phyloP scores from a whole-genome alignment of 768 basidiomycete species.

The Boletus sensibilis region DNA sequence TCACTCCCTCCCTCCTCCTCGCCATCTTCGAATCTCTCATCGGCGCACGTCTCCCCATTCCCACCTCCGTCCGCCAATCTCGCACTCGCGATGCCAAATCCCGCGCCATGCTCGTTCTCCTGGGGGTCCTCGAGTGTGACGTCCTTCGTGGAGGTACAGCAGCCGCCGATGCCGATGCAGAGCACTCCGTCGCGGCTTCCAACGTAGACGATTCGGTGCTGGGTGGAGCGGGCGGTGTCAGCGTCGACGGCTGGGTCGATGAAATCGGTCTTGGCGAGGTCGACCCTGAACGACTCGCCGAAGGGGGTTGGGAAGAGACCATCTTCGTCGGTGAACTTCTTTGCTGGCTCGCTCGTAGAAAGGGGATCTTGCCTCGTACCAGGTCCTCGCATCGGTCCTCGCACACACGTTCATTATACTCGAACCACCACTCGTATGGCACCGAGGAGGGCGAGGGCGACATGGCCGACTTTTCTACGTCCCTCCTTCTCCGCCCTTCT shows the following conservation, averaged over 20 bases:
- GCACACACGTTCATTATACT: constrained; percentile 19
- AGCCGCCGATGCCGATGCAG: neutral
- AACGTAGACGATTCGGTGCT: constrained; percentile 31
- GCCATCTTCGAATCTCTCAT: constrained; percentile 67
- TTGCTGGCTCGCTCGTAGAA: constrained; percentile 62
- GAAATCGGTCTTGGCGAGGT: constrained; percentile 66
- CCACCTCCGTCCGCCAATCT: constrained; percentile 34
- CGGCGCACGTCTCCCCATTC: constrained; percentile 50
- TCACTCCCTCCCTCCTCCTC: constrained; percentile 71
- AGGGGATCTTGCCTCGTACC: constrained; percentile 33
- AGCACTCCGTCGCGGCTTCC: constrained; percentile 7
- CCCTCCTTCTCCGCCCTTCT: constrained; percentile 28
- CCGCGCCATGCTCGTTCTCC: constrained; percentile 70
- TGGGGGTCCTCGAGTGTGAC: constrained; percentile 71
- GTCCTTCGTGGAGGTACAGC: constrained; percentile 52
- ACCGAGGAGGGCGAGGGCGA: constrained; percentile 18
- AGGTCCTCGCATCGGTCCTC: neutral
- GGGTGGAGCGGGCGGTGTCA: constrained; percentile 22
- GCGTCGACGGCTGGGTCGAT: constrained; percentile 32
- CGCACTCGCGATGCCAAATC: constrained; percentile 44
- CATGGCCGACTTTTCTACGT: constrained; percentile 21
- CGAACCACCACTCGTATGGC: constrained; percentile 19
- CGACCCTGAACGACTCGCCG: constrained; percentile 63
- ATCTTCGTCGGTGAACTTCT: constrained; percentile 63
- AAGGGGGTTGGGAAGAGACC: constrained; percentile 66